Evolutionary conservation across 148 eudicot genomes (phyloP), one percentile per base, ranked within the genome.

Genomic region (Beta vulgaris): DNA sequence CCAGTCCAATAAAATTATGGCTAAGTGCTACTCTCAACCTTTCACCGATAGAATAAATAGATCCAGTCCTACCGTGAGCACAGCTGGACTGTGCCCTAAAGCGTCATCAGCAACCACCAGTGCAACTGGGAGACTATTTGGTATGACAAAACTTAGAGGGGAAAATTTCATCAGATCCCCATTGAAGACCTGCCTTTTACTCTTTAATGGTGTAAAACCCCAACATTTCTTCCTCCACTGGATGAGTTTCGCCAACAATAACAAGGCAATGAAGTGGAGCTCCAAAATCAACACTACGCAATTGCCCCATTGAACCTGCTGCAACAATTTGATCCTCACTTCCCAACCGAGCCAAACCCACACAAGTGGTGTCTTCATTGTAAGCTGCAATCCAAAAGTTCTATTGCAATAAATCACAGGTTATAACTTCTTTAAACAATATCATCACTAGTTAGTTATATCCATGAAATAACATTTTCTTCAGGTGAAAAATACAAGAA

Each of bases 311-410:
- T 13, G 93, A 63, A 42, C 97, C 97, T 19, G 89, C 84, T 57
- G 81, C 89, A 29, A 92, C 86, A 69, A 69, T 75, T 82, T 95
- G 93, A 80, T 89, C 91, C 55, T 88, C 96, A 54, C 93, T 86
- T 62, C 98, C 97, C 23, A 95, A 53, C 53, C 97, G 87, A 3
- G 98, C 98, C 77, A 92, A 82, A 40, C 98, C 93, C 71, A 89
- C 97, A 67, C 97, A 91, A 11, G 53, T 80, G 0, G 90, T 89
- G 49, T 88, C 87, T 76, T 90, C 96, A 42, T 48, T 72, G 74
- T 86, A 95, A 39, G 80, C 98, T 95, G 92, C 84, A 83, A 59
- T 12, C 8, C 55, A 44, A 78, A 32, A 8, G 25, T 12, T 42
- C 6, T 43, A 23, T n/a, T 37, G n/a, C 46, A 7, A 28, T 73